Evolutionary conservation across 345 rosid species (phyloP).

Genomic region (Anastatica hierochuntica): DNA sequence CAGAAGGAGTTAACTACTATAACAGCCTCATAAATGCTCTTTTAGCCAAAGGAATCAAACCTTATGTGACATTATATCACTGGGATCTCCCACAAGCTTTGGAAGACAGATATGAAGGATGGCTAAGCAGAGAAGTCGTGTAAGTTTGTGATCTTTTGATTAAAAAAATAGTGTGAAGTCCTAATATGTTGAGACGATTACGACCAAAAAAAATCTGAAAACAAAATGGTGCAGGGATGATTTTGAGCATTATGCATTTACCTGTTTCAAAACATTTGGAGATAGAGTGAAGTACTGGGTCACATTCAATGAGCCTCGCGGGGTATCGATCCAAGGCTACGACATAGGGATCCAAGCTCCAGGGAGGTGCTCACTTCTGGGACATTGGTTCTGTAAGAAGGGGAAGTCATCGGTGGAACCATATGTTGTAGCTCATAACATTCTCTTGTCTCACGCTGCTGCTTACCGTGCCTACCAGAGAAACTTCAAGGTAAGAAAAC

Average conservation of each 20-base stretch:
- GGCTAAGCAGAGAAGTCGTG: slow-evolving; percentile 61
- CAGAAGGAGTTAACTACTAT: slow-evolving; percentile 61
- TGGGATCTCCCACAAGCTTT: slow-evolving; percentile 97
- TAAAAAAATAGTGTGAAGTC: neutral
- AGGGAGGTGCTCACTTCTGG: slow-evolving; percentile 82
- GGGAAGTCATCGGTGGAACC: slow-evolving; percentile 81
- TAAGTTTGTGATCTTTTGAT: slow-evolving; percentile 28
- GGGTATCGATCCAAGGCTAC: slow-evolving; percentile 75
- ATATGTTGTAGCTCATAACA: slow-evolving; percentile 74
- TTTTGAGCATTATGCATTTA: slow-evolving; percentile 61
- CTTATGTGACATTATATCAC: slow-evolving; percentile 86
- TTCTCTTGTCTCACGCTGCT: slow-evolving; percentile 76
- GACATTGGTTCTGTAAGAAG: slow-evolving; percentile 51
- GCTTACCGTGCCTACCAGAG: slow-evolving; percentile 52
- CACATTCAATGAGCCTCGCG: slow-evolving; percentile 91
- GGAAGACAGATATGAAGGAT: slow-evolving; percentile 79
- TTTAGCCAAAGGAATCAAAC: slow-evolving; percentile 73
- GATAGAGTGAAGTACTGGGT: slow-evolving; percentile 87
- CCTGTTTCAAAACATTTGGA: slow-evolving; percentile 77
- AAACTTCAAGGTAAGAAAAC: slow-evolving; percentile 50
- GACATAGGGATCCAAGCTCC: slow-evolving; percentile 93
- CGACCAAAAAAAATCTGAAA: too few species aligned
- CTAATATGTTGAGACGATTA: neutral
- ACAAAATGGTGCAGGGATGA: slow-evolving; percentile 44
- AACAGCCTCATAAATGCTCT: slow-evolving; percentile 58